These are phyloP conservation scores for Skeletonema costatum DNA, from an alignment of 108 stramenopile genomes.

Conservation along the genomic window DNA sequence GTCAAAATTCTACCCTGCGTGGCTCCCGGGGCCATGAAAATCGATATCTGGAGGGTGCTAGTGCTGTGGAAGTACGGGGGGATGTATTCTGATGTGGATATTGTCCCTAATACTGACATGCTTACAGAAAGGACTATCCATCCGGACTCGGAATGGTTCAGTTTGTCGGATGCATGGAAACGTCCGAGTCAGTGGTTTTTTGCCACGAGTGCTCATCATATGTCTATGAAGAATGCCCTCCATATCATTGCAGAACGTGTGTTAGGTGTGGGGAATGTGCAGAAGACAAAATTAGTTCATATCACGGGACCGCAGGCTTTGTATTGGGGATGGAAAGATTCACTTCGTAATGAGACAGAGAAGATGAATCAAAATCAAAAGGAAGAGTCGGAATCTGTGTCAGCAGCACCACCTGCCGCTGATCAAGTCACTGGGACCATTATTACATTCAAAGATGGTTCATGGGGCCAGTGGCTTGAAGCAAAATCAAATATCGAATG, in stretches of 20 bases:
- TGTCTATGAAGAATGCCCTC: background rate
- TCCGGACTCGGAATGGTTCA: conserved; percentile 21
- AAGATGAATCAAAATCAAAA: too few species aligned
- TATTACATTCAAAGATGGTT: background rate
- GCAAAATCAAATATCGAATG: background rate
- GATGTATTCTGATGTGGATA: conserved; percentile 41
- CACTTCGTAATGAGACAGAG: background rate
- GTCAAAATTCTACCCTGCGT: conserved; percentile 30
- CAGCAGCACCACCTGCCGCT: background rate
- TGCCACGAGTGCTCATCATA: conserved; percentile 30
- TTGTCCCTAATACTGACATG: background rate
- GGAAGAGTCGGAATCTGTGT: too few species aligned
- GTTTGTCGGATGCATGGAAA: conserved; percentile 29
- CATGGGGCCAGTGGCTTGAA: background rate
- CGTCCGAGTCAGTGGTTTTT: conserved; percentile 56
- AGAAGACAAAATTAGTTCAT: background rate
- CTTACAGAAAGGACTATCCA: conserved; percentile 21
- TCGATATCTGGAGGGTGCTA: conserved; percentile 50
- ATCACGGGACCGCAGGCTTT: conserved; percentile 1
- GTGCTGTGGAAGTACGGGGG: conserved; percentile 40
- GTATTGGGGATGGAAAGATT: background rate
- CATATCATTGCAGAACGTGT: background rate
- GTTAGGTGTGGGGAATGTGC: background rate
- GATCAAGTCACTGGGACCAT: background rate
- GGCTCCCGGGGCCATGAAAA: conserved; percentile 43